Percentiles rank a stretch among this genome's conserved stretches.
Evolutionary conservation across 1,284 basidiomycete genomes (phyloP).

Genomic region (Naganishia albida): DNA sequence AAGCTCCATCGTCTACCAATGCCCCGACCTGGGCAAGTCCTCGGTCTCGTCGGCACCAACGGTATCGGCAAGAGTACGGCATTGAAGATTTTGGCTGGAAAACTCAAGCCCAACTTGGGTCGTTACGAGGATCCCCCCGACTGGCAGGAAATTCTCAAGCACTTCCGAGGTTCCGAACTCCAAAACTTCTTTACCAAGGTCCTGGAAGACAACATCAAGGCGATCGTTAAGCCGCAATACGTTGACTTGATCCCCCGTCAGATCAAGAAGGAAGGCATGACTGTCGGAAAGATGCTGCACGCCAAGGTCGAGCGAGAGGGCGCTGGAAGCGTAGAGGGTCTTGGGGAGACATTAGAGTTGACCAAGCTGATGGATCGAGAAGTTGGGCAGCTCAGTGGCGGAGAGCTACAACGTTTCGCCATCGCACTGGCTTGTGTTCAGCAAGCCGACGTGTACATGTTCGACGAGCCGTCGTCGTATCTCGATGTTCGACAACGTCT

Average conservation of each 20-base stretch:
- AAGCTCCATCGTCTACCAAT: slow-evolving; percentile 95
- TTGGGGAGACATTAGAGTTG: slow-evolving; percentile 82
- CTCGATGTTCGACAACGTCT: slow-evolving; percentile 92
- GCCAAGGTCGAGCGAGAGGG: slow-evolving; percentile 74
- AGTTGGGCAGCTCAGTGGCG: slow-evolving; percentile 81
- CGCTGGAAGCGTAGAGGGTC: slow-evolving; percentile 67
- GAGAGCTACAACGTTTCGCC: slow-evolving; percentile 94
- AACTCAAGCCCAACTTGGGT: slow-evolving; percentile 60
- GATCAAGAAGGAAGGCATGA: slow-evolving; percentile 79
- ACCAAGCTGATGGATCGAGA: slow-evolving; percentile 81
- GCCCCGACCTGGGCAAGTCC: slow-evolving; percentile 89
- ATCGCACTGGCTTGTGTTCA: slow-evolving; percentile 64
- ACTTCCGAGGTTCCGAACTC: slow-evolving; percentile 94
- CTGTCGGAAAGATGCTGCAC: slow-evolving; percentile 79
- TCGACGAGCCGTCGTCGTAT: slow-evolving; percentile 96
- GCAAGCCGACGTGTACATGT: slow-evolving; percentile 92
- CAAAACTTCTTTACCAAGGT: slow-evolving; percentile 99
- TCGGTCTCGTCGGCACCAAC: slow-evolving; percentile 94
- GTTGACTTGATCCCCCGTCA: slow-evolving; percentile 96
- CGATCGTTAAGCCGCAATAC: slow-evolving; percentile 97
- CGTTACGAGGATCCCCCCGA: slow-evolving; percentile 79
- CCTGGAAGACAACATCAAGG: slow-evolving; percentile 96
- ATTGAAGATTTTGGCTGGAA: slow-evolving; percentile 90
- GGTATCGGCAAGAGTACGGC: slow-evolving; percentile 98
- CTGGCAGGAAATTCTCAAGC: slow-evolving; percentile 95